Evolutionary conservation across 2,329 filamentous ascomycete genomes (phyloP), one percentile per base, ranked within the genome.

Genomic region (Claviceps africana): DNA sequence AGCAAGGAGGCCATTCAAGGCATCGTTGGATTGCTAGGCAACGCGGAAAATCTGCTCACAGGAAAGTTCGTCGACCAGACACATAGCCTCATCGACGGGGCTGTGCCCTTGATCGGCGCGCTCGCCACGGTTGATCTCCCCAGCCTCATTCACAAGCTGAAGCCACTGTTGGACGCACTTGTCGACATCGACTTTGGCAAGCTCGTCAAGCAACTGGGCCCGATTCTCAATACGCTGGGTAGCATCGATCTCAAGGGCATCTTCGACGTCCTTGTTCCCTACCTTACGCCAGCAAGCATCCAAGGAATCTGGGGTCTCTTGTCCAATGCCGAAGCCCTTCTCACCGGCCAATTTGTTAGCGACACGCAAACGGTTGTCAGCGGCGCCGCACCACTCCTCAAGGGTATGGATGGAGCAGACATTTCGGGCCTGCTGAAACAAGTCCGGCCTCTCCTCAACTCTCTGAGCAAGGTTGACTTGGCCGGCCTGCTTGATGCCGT

Each of bases 341-440:
- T 71, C 28, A 70, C 63, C 0, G 51, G 53, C 46, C 62, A 64
- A 13, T 71, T 72, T 47, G 69, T 72, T 57, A 69, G 70, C 48
- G 62, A 70, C 46, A 72, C 68, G 0, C 65, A 70, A 9, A 67
- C 63, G 0, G 63, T 70, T 21, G 64, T 70, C 19, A 60, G 60
- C 7, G 68, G 64, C 2, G 69, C 67, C 0, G 65, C 65, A 10
- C 69, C 69, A 0, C 59, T 72, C 9, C 56, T 72, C 30, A 58
- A 57, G 2, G 61, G 64, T 0, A 60, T 73, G 1, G 59, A 61
- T 43, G 59, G 59, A 17, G 59, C 72, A n/a, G 68, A 73, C 40
- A 56, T 73, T 2, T 59, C 61, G 25, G 65, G 65, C 11, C 60
- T 72, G 8, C 50, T 72, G 13, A 58, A 66, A 17, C 58, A 65